Percentiles rank a stretch among this genome's conserved stretches.
phyloP scores from a whole-genome alignment of 306 rosid species.

The Geum urbanum region DNA sequence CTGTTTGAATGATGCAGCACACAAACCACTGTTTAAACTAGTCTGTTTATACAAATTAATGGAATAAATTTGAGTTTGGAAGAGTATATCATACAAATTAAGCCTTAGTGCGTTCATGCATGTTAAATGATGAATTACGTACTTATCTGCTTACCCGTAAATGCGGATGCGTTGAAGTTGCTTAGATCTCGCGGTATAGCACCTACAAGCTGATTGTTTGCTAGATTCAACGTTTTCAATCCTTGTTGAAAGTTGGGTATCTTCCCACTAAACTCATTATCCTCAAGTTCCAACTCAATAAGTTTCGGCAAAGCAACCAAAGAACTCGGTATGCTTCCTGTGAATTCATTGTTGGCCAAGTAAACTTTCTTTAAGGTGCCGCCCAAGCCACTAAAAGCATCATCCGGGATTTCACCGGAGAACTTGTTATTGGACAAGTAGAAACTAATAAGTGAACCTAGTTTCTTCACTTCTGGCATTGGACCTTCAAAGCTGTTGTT shows the following conservation, averaged over 20 bases:
- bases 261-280: constrained; percentile 51
- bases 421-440: constrained; percentile 51
- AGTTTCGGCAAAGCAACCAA: constrained; percentile 49
- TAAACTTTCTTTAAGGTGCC: constrained; percentile 38
- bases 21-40: no score
- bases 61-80: no score
- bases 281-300: constrained; percentile 51
- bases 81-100: not conserved
- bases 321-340: constrained; percentile 58
- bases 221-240: constrained; percentile 42
- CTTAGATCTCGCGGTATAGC: constrained; percentile 21
- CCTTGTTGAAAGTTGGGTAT: constrained; percentile 47
- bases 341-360: constrained; percentile 49
- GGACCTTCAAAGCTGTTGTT: constrained; percentile 54
- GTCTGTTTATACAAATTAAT: no score
- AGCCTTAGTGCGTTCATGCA: no score
- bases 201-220: constrained; percentile 56
- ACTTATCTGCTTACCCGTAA: constrained; percentile 53
- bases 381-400: constrained; percentile 53
- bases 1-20: no score
- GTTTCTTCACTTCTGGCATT: constrained; percentile 48
- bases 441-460: constrained; percentile 38
- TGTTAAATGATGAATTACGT: no score
- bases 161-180: constrained; percentile 21
- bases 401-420: constrained; percentile 45